Evolutionary conservation across 306 rosid genomes (phyloP).

Genomic region (Cucurbita moschata): DNA sequence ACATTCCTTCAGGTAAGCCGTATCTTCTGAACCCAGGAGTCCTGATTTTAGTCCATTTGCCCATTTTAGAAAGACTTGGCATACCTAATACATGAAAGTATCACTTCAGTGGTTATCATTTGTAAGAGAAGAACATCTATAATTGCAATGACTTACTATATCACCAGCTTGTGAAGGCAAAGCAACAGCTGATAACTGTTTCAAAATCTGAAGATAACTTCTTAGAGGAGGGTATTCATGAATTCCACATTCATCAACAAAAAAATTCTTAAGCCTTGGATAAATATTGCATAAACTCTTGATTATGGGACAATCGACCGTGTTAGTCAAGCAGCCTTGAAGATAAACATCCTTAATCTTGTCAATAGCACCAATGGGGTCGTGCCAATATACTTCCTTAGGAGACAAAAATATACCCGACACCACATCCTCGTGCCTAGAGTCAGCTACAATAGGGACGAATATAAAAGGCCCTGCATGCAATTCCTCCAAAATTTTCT

Average conservation of each 20-base stretch:
- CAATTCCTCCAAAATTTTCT: slow-evolving; percentile 40
- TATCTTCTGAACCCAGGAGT: slow-evolving; percentile 38
- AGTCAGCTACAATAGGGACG: slow-evolving; percentile 40
- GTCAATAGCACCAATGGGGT: slow-evolving; percentile 51
- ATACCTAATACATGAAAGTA: slow-evolving; percentile 35
- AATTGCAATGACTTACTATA: slow-evolving; percentile 32
- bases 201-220: slow-evolving; percentile 65
- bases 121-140: slow-evolving; percentile 2
- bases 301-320: slow-evolving; percentile 22
- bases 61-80: slow-evolving; percentile 68
- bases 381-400: slow-evolving; percentile 61
- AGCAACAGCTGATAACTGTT: slow-evolving; percentile 48
- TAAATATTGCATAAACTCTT: slow-evolving; percentile 48
- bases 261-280: slow-evolving; percentile 68
- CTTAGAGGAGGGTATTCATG: slow-evolving; percentile 55
- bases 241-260: slow-evolving; percentile 52
- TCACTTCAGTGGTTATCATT: slow-evolving; percentile 12
- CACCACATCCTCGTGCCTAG: slow-evolving; percentile 36
- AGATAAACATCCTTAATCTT: slow-evolving; percentile 25
- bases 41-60: slow-evolving; percentile 58
- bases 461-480: slow-evolving; percentile 60
- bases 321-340: slow-evolving; percentile 17
- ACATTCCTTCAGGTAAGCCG: slow-evolving; percentile 47
- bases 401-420: slow-evolving; percentile 53
- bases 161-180: slow-evolving; percentile 68